These are phyloP conservation scores for Colletotrichum chlorophyti DNA, from an alignment of 2,329 filamentous ascomycete genomes.

Conservation along the genomic window DNA sequence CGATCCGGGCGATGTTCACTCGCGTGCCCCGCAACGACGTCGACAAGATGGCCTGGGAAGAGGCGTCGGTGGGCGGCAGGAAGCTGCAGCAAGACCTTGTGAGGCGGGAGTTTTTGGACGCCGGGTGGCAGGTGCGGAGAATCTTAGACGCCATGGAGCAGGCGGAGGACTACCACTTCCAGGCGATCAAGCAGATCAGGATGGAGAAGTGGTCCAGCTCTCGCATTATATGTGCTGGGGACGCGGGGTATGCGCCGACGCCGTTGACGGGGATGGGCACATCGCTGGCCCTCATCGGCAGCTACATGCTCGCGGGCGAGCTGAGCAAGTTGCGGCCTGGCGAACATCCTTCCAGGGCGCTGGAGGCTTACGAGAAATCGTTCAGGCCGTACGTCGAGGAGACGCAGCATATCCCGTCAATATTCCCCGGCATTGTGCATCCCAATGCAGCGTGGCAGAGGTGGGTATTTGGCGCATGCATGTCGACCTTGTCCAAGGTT, in stretches of 20 bases:
- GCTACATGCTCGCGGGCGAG: slow-evolving; percentile 59
- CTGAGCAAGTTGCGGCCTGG: slow-evolving; percentile 34
- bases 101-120: slow-evolving; percentile 39
- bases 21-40: neutral
- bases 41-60: neutral
- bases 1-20: slow-evolving; percentile 16
- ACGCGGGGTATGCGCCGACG: slow-evolving; percentile 54
- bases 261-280: slow-evolving; percentile 55
- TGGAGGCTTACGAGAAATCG: slow-evolving; percentile 21
- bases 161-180: slow-evolving; percentile 50
- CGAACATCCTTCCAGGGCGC: slow-evolving; percentile 2
- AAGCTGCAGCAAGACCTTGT: slow-evolving; percentile 44
- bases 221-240: slow-evolving; percentile 53
- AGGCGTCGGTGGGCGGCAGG: neutral
- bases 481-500: slow-evolving; percentile 24
- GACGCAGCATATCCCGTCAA: slow-evolving; percentile 19
- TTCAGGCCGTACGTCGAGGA: slow-evolving; percentile 23
- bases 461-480: neutral
- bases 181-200: slow-evolving; percentile 48
- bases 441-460: slow-evolving; percentile 14
- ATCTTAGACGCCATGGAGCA: slow-evolving; percentile 38
- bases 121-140: slow-evolving; percentile 47
- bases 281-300: slow-evolving; percentile 48
- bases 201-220: slow-evolving; percentile 40
- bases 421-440: slow-evolving; percentile 7